phyloP scores from a whole-genome alignment of 1,284 basidiomycete genomes.

The Rhodotorula sp. region DNA sequence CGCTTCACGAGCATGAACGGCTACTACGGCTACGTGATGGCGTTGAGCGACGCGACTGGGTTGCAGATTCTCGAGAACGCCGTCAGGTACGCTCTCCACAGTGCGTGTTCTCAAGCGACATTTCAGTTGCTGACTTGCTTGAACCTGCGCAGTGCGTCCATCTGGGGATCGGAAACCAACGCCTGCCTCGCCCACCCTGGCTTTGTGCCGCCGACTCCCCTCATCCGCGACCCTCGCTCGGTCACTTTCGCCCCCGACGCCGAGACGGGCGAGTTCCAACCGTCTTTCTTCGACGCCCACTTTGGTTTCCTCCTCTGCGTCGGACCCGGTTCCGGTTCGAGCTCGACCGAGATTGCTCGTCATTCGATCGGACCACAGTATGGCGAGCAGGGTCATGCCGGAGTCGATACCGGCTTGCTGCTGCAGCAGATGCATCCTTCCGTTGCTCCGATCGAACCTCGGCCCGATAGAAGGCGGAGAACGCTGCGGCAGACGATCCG shows the following conservation, averaged over 20 bases:
- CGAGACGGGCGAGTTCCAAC: constrained; percentile 27
- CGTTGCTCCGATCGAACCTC: background rate
- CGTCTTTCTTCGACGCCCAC: constrained; percentile 30
- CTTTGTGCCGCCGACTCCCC: constrained; percentile 29
- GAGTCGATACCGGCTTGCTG: background rate
- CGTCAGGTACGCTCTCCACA: constrained; percentile 3
- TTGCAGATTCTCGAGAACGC: constrained; percentile 35
- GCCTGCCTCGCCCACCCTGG: constrained; percentile 30
- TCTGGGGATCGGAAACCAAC: constrained; percentile 36
- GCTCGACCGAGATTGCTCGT: constrained; percentile 18
- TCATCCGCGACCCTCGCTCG: constrained; percentile 32
- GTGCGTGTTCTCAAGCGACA: background rate
- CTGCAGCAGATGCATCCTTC: background rate
- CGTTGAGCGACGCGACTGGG: constrained; percentile 24
- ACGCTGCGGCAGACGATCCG: background rate
- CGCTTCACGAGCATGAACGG: constrained; percentile 31
- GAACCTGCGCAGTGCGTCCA: constrained; percentile 12
- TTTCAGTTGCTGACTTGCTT: background rate
- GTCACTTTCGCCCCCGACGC: constrained; percentile 6
- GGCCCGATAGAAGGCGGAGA: background rate
- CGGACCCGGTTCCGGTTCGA: constrained; percentile 23
- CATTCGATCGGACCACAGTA: constrained; percentile 22
- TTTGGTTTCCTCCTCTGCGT: constrained; percentile 39
- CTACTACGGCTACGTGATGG: constrained; percentile 37
- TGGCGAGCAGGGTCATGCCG: background rate